phyloP scores from a whole-genome alignment of 768 basidiomycete genomes.

The Amanita muscaria region DNA sequence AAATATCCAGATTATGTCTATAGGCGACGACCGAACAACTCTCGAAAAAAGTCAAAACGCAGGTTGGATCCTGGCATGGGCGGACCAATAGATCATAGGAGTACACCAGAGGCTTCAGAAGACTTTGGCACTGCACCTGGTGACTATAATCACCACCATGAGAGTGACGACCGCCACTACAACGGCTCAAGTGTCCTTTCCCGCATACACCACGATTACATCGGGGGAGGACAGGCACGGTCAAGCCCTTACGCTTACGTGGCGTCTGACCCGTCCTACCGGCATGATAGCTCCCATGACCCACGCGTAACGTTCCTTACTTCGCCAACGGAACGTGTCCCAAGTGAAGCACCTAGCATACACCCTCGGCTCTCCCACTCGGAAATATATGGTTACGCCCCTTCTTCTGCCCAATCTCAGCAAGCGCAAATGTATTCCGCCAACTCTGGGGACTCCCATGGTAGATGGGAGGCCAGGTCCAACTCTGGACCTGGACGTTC shows the following conservation, averaged over 20 bases:
- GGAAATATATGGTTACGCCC: slow-evolving; percentile 6
- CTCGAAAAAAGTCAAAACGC: slow-evolving; percentile 43
- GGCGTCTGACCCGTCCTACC: neutral
- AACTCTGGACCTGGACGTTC: slow-evolving; percentile 3
- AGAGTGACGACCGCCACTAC: slow-evolving; percentile 26
- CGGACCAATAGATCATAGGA: slow-evolving; percentile 2
- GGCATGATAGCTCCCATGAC: slow-evolving; percentile 16
- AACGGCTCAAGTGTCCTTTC: slow-evolving; percentile 19
- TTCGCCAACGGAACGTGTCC: slow-evolving; percentile 6
- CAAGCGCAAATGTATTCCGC: slow-evolving; percentile 6
- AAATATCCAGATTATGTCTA: slow-evolving; percentile 90
- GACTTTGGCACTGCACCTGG: slow-evolving; percentile 14
- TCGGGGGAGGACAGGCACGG: neutral
- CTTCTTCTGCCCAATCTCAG: slow-evolving; percentile 5
- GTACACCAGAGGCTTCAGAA: slow-evolving; percentile 21
- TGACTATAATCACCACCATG: slow-evolving; percentile 29
- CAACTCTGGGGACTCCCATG: slow-evolving; percentile 4
- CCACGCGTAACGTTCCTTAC: slow-evolving; percentile 17
- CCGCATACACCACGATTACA: slow-evolving; percentile 19
- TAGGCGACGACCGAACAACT: slow-evolving; percentile 80
- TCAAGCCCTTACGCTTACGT: slow-evolving; percentile 8
- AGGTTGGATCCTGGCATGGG: slow-evolving; percentile 23
- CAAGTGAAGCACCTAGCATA: neutral
- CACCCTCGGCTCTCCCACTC: slow-evolving; percentile 5
- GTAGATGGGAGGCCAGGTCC: slow-evolving; percentile 10